Evolutionary conservation across 192 early-diverging fungal species (phyloP).

Genomic region (Bifiguratus adelaidae): DNA sequence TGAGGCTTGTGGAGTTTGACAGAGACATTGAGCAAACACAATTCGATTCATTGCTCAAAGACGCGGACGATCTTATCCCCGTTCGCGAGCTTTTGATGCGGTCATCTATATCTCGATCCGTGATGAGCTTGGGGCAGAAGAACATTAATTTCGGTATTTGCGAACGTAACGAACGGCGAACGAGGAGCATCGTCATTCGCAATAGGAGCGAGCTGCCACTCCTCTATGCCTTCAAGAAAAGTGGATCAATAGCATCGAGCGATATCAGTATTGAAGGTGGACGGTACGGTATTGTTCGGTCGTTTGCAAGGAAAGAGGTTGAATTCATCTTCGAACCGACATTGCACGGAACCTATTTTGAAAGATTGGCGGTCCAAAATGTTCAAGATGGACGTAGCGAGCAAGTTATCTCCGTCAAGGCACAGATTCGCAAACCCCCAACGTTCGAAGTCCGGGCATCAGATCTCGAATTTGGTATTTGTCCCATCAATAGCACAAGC

Average conservation of each 20-base stretch:
- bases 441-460: constrained; percentile 75
- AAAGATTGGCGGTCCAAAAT: constrained; percentile 81
- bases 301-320: constrained; percentile 84
- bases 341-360: constrained; percentile 77
- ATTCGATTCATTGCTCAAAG: constrained; percentile 59
- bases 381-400: constrained; percentile 75
- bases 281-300: constrained; percentile 79
- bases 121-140: constrained; percentile 91
- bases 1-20: constrained; percentile 82
- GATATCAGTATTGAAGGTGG: constrained; percentile 75
- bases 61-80: constrained; percentile 52
- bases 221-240: constrained; percentile 87
- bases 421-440: constrained; percentile 76
- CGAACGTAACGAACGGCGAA: constrained; percentile 75
- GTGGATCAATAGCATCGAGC: constrained; percentile 88
- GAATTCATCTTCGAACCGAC: constrained; percentile 90
- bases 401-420: constrained; percentile 78
- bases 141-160: constrained; percentile 95
- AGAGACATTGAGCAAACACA: constrained; percentile 68
- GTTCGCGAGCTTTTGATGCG: constrained; percentile 87
- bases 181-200: constrained; percentile 80
- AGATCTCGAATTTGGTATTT: constrained; percentile 66
- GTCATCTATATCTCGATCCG: constrained; percentile 68
- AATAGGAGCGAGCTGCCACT: constrained; percentile 86
- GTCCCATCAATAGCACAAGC: constrained; percentile 42